Evolutionary conservation across 768 basidiomycete genomes (phyloP), one percentile per base, ranked within the genome.

Genomic region (Lactarius tabidus): DNA sequence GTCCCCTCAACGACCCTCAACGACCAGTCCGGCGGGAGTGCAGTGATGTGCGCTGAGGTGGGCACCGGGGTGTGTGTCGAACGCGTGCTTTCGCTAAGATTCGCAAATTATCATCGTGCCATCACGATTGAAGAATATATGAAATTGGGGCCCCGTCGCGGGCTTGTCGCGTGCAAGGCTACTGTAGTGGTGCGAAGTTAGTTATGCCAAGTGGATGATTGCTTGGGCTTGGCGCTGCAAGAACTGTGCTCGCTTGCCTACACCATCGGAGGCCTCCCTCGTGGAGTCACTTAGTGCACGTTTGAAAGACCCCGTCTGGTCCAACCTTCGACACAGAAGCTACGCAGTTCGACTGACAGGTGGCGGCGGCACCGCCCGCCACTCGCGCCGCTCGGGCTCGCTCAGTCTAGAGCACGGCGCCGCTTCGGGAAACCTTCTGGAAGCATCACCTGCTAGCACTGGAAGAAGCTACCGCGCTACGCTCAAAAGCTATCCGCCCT

Each of bases 401-500:
- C 8, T 8, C 23, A 23, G n/a, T 48, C 45, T 71, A 36, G 48
- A 59, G 20, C 67, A 67, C 38, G 59, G 68, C 38, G 59, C 68
- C 14, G 8, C 33, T 33, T 29, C 58, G 10, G 67, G 67, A 9
- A 66, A 68, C 51, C 67, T 48, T 23, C 70, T 1, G 59, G 72
- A 12, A 57, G 65, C 23, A 54, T 71, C 45, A 23, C 45, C 23
- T 4, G n/a, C 41, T 18, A 45, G n/a, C 43, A 23, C 43, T 45
- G n/a, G 43, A 20, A 29, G 69, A 72, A 43, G 65, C 71, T 10
- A 65, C 68, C 35, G 68, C 70, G 29, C 41, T 63, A 2, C 58
- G 43, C n/a, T 64, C 67, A 17, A 61, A 69, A n/a, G 69, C 70
- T 28, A 67, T 71, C 15, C 71, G 71, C 58, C 36, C 54, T 71